Base-by-base conservation (phyloP, 108 stramenopile species). In the Skeletonema costatum region DNA sequence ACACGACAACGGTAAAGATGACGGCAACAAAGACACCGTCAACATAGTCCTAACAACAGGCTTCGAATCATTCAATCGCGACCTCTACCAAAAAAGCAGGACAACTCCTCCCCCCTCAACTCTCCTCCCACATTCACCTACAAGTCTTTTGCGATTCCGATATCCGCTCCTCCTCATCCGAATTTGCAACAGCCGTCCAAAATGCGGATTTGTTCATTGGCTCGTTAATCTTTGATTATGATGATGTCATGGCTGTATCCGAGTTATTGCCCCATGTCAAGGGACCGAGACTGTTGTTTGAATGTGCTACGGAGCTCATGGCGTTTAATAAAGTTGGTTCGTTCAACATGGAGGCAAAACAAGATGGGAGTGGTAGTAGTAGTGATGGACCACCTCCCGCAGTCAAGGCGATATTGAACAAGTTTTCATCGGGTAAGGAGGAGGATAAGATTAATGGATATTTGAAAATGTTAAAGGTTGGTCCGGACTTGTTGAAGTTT, bases 61-160 rank as follows among this genome's bases (percentile, higher is more conserved):
- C n/a, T 96, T 96, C 67, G 95, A 96, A 82, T 91, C 92, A 9
- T 96, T 96, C 87, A 96, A 96, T 70, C 72, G 90, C 19, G 83
- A 90, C 41, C 82, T 93, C 38, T 96, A 96, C 69, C 59, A 77
- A 21, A 69, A 69, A 87, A 44, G 94, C 92, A 30, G 87, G 73
- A 29, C 42, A 59, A 48, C 32, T 71, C 71, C 44, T 71, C n/a
- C 66, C 72, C 16, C 38, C 76, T 17, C 60, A 51, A 41, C 62
- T 59, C 32, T 60, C 74, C 7, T 42, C 50, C 7, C n/a, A 76
- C 50, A 56, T 82, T 17, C 25, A 85, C 3, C 32, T 87, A 30
- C 58, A 74, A 64, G 94, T 93, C 10, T 88, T 84, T 77, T 83
- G 89, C 16, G 90, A 92, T 46, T 78, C 83, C 12, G 93, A 93